These are phyloP conservation scores for Trichosphaerium sp. DNA, from an alignment of 78 protist species.

Conservation along the genomic window DNA sequence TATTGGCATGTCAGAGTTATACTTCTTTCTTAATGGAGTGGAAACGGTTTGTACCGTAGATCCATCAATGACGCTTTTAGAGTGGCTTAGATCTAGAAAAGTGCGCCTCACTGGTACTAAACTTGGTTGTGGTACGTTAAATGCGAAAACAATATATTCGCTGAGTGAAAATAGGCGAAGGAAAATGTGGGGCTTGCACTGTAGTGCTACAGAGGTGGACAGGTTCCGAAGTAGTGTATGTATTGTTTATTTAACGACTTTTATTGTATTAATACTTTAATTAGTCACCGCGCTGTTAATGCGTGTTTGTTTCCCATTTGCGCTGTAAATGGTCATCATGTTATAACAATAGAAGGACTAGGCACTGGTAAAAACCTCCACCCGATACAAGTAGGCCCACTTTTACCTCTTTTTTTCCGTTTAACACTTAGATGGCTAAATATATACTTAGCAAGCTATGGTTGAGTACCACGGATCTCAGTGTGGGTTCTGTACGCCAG, in stretches of 20 bases:
- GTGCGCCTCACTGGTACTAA: constrained; percentile 76
- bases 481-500: constrained; percentile 94
- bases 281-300: constrained; percentile 54
- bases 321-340: constrained; percentile 45
- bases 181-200: constrained; percentile 94
- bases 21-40: too few species aligned
- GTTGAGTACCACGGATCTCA: constrained; percentile 68
- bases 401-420: too few species aligned
- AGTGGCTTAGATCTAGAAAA: too few species aligned
- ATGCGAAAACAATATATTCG: too few species aligned
- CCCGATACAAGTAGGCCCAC: background rate
- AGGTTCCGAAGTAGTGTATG: background rate
- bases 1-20: too few species aligned
- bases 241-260: background rate
- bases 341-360: constrained; percentile 84
- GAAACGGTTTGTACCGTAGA: too few species aligned
- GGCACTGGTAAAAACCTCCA: constrained; percentile 18
- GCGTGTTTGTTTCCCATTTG: constrained; percentile 74
- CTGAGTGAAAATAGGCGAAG: too few species aligned
- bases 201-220: constrained; percentile 16
- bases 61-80: too few species aligned
- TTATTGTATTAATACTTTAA: background rate
- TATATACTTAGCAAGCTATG: constrained; percentile 7
- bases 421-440: too few species aligned
- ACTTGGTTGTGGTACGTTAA: constrained; percentile 81